Base-by-base conservation (phyloP, 768 basidiomycete species). In the Macrocybe gigantea region DNA sequence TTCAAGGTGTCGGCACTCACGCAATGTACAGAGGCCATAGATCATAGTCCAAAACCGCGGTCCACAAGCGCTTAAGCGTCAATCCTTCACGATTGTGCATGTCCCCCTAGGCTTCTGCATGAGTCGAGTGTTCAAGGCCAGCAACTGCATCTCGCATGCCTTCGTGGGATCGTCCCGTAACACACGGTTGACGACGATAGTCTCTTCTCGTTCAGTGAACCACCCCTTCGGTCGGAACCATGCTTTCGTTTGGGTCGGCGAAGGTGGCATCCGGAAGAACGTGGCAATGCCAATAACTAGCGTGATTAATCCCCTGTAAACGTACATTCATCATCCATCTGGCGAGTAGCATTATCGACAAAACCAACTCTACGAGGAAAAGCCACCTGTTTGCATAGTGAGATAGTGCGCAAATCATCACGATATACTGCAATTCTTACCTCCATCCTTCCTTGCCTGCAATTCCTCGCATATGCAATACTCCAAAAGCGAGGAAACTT, bases 81-180 rank as follows among this genome's bases (percentile, higher is more conserved):
- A 85, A 56, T 0, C 75, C 80, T 61, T 86, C 75, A 37, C 84
- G 77, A 51, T 85, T 85, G 62, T 83, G 82, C 84, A 85, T 83
- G 49, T 82, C 80, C 1, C 76, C 76, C 74, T 78, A 38, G 13
- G 22, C 22, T 22, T 22, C 22, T 14, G n/a, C 22, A 22, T 6
- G 14, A 40, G 12, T 38, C 33, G 13, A 41, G n/a, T 29, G 29
- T 13, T 13, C 11, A 11, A 6, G 11, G 14, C 0, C 22, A 8
- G 29, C 36, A 22, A 7, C 33, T 1, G n/a, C 11, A 33, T 7
- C 11, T 10, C 2, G 52, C 53, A 1, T 13, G 71, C 77, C 64
- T 82, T 83, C 6, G 73, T 70, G 3, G 82, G 81, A 56, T 83
- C 81, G 57, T 83, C 82, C 6, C 82, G 70, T 14, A 84, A 64